Evolutionary conservation across 2,329 filamentous ascomycete genomes (phyloP).

Genomic region (Thelonectria olida): DNA sequence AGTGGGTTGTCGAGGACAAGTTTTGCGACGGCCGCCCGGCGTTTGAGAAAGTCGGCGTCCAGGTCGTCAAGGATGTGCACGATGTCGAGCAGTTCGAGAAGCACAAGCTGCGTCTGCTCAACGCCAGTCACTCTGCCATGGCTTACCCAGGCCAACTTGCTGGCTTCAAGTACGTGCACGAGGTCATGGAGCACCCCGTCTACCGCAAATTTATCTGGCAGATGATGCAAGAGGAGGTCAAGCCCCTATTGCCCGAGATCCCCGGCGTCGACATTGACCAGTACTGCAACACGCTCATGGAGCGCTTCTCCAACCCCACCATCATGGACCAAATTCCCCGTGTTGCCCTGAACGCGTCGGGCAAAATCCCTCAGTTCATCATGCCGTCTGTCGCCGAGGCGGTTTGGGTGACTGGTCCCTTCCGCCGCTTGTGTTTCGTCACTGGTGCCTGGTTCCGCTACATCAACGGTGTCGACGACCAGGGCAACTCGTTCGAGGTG

Average conservation of each 20-base stretch:
- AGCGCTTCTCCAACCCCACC: constrained; percentile 65
- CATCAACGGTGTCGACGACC: constrained; percentile 59
- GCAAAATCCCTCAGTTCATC: constrained; percentile 64
- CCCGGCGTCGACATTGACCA: constrained; percentile 59
- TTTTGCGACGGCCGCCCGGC: constrained; percentile 61
- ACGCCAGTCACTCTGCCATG: constrained; percentile 62
- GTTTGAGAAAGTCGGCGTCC: constrained; percentile 62
- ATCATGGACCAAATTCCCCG: constrained; percentile 65
- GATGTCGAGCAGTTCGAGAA: constrained; percentile 64
- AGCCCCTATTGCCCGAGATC: constrained; percentile 60
- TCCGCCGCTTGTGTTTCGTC: constrained; percentile 59
- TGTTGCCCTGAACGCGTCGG: constrained; percentile 60
- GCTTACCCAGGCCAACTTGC: constrained; percentile 61
- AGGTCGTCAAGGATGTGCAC: constrained; percentile 61
- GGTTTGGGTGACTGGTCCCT: constrained; percentile 56
- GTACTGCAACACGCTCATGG: constrained; percentile 62
- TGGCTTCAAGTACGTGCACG: constrained; percentile 63
- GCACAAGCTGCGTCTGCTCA: constrained; percentile 65
- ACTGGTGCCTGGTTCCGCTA: constrained; percentile 61
- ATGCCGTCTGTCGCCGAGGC: constrained; percentile 57
- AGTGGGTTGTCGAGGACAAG: constrained; percentile 64
- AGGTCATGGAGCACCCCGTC: constrained; percentile 59
- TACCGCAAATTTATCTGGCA: constrained; percentile 59
- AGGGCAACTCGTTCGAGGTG: constrained; percentile 51
- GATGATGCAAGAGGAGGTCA: constrained; percentile 65